Evolutionary conservation across 805 yeast species (phyloP).

Genomic region (Sugiyamaella marilandica): DNA sequence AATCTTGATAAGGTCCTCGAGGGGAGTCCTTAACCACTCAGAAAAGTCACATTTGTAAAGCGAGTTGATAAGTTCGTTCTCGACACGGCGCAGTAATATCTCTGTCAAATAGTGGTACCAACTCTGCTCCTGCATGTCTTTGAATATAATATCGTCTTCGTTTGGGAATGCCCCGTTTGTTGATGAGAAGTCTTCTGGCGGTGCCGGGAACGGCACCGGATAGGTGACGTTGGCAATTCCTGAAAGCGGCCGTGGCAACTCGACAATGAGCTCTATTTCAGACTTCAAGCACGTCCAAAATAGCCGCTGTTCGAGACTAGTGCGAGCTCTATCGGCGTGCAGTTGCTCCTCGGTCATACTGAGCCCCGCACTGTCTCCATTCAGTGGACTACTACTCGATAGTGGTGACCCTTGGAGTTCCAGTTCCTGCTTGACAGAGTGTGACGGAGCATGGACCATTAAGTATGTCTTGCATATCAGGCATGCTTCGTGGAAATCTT

Average conservation of each 20-base stretch:
- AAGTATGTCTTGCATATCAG: conserved; percentile 14
- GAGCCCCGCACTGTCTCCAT: background rate
- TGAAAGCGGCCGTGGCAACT: conserved; percentile 14
- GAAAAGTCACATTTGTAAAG: conserved; percentile 13
- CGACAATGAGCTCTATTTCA: conserved; percentile 16
- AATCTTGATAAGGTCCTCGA: conserved; percentile 12
- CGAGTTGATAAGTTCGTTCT: conserved; percentile 14
- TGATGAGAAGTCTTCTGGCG: conserved; percentile 14
- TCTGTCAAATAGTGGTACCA: conserved; percentile 19
- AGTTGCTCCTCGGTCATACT: background rate
- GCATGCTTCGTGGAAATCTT: conserved; percentile 18
- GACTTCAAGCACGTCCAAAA: conserved; percentile 20
- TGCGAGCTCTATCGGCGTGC: conserved; percentile 5
- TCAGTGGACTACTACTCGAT: background rate
- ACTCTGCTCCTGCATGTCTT: conserved; percentile 14
- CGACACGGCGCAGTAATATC: conserved; percentile 12
- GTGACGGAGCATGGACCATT: conserved; percentile 3
- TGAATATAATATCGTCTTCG: conserved; percentile 11
- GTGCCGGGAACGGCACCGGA: conserved; percentile 17
- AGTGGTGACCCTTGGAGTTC: background rate
- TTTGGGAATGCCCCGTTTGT: conserved; percentile 12
- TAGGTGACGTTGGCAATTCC: conserved; percentile 17
- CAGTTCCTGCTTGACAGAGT: background rate
- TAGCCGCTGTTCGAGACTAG: conserved; percentile 16
- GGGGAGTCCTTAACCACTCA: conserved; percentile 11